Base-by-base conservation (phyloP, 2,329 filamentous ascomycete genomes). In the Cladosporium sp. region DNA sequence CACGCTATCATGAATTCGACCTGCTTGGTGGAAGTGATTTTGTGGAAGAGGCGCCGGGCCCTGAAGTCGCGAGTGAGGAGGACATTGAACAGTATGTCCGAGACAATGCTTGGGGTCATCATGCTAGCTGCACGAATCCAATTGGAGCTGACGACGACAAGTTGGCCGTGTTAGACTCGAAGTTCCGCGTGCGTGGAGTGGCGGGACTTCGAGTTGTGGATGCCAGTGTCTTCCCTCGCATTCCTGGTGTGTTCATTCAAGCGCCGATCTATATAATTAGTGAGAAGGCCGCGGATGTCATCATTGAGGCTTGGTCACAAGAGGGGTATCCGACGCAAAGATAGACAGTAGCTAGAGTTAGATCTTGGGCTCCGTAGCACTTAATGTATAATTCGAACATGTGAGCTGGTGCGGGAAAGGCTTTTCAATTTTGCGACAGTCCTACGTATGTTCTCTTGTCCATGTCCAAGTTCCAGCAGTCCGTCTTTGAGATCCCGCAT, bases 271-370 rank as follows among this genome's bases (percentile, higher is more conserved):
- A 82, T 62, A 82, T 86, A 70, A 74, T 83, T 6, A 77, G 76
- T 1, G 84, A 87, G 73, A 87, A 87, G 74, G 84, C 84, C 0
- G 80, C 82, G 1, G 82, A 84, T 68, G 78, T 78, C 6, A 85
- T 86, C 54, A 55, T 77, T 20, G 3, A 50, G 9, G 30, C 25
- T 17, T 47, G 43, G 43, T 12, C 15, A 30, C 25, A n/a, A 47
- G 60, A 63, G 22, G 59, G 60, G 25, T 59, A 50, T 3, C 30
- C 11, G 11, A 8, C 2, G 30, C 30, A 34, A 11, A 11, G 7
- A 34, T 12, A 12, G 11, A 5, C 8, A 34, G 30, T 11, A 34
- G 30, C 30, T 34, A 34, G 30, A 34, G 30, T 34, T 34, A 34
- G 30, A 34, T 34, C 2, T 34, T 34, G 2, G 11, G 30, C 30